These are phyloP conservation scores for Epithemia pelagica DNA, from an alignment of 108 stramenopile genomes.

Conservation along the genomic window DNA sequence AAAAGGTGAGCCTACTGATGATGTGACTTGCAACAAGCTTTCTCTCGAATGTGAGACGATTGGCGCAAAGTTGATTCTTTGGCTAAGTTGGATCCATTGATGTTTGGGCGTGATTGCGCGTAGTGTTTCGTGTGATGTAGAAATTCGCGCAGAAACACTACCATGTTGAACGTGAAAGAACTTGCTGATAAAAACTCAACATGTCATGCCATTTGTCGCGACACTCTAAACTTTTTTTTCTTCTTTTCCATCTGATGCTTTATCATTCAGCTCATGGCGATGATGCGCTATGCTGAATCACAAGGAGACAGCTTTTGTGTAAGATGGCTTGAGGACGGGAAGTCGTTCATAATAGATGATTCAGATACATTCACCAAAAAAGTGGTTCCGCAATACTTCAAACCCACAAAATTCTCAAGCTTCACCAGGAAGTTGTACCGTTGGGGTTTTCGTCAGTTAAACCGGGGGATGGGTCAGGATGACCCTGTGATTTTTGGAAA, in stretches of 20 bases:
- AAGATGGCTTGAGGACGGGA: slow-evolving; percentile 64
- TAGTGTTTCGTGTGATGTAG: background rate
- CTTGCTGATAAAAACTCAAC: no score
- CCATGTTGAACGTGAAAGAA: slow-evolving; percentile 5
- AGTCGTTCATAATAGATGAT: slow-evolving; percentile 63
- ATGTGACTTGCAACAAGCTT: background rate
- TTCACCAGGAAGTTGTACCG: slow-evolving; percentile 84
- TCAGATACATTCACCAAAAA: slow-evolving; percentile 64
- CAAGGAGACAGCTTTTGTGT: slow-evolving; percentile 19
- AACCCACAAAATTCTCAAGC: slow-evolving; percentile 72
- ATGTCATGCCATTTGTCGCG: background rate
- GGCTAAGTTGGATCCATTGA: background rate
- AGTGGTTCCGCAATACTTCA: slow-evolving; percentile 75
- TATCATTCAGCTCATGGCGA: slow-evolving; percentile 49
- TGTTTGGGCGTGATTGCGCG: background rate
- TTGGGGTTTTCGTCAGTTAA: slow-evolving; percentile 67
- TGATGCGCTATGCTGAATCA: slow-evolving; percentile 44
- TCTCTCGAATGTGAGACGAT: background rate
- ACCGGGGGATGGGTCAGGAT: slow-evolving; percentile 60
- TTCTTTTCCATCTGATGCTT: no score
- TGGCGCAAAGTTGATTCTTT: background rate
- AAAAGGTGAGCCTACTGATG: slow-evolving; percentile 44
- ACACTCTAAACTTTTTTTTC: slow-evolving; percentile 7
- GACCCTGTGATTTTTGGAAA: slow-evolving; percentile 66
- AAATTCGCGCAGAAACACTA: slow-evolving; percentile 1